These are phyloP conservation scores for Podospora appendiculata DNA, from an alignment of 495 filamentous ascomycete species.

Conservation along the genomic window DNA sequence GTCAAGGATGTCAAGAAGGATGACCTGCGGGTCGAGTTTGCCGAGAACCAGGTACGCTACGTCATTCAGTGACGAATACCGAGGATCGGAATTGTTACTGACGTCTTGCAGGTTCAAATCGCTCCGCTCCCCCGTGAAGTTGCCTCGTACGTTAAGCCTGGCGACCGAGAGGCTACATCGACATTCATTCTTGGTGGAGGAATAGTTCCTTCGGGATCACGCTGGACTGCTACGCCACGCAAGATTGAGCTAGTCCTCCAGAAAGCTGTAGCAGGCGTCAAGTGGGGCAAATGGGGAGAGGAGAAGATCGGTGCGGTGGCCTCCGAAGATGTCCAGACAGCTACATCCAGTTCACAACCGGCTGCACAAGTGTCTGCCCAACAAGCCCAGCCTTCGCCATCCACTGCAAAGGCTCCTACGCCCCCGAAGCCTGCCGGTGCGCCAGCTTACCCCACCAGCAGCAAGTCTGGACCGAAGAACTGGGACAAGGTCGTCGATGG, in stretches of 20 bases:
- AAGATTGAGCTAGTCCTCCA: conserved; percentile 78
- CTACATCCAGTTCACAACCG: background rate
- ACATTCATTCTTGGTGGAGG: conserved; percentile 60
- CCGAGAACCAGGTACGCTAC: conserved; percentile 16
- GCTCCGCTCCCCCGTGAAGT: conserved; percentile 17
- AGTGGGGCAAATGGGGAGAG: conserved; percentile 55
- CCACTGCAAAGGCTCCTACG: background rate
- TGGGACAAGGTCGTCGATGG: conserved; percentile 71
- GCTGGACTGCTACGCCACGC: conserved; percentile 57
- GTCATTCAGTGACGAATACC: too few species aligned
- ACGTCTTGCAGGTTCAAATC: conserved; percentile 14
- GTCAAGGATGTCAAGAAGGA: conserved; percentile 30
- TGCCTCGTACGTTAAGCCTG: conserved; percentile 16
- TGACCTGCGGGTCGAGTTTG: conserved; percentile 20
- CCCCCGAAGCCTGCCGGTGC: conserved; percentile 6
- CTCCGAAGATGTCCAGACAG: background rate
- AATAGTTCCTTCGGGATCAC: conserved; percentile 54
- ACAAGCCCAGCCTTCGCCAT: background rate
- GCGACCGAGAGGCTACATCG: conserved; percentile 33
- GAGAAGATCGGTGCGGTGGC: conserved; percentile 14
- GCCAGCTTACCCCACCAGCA: conserved; percentile 84
- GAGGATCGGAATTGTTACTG: background rate
- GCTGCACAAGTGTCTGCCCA: background rate
- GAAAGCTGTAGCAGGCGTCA: conserved; percentile 59
- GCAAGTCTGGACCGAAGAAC: conserved; percentile 73